A percentile compares a stretch with the other conserved stretches of the same genome.
phyloP scores from a whole-genome alignment of 2,329 filamentous ascomycete genomes.

The Rhinocladiella mackenziei region DNA sequence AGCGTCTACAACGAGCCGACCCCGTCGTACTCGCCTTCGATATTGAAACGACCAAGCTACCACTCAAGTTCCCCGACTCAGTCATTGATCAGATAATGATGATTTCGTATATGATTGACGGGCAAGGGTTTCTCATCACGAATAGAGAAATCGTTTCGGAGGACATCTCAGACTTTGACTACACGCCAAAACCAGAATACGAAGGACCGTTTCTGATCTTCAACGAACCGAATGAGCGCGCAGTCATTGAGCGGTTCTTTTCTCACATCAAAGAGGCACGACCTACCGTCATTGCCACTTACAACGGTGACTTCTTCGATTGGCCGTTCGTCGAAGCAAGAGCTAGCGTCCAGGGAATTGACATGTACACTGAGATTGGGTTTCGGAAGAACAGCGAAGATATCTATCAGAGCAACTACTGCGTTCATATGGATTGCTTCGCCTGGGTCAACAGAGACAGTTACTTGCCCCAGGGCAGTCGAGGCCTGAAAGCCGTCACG shows the following conservation, averaged over 20 bases:
- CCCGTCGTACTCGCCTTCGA: slow-evolving; percentile 99
- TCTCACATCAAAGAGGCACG: slow-evolving; percentile 89
- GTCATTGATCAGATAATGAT: slow-evolving; percentile 98
- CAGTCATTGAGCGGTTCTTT: slow-evolving; percentile 85
- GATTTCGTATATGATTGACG: slow-evolving; percentile 99
- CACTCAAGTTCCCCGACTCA: slow-evolving; percentile 93
- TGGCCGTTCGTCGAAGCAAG: slow-evolving; percentile 97
- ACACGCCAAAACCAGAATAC: slow-evolving; percentile 95
- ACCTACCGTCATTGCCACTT: slow-evolving; percentile 97
- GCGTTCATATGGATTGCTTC: slow-evolving; percentile 98
- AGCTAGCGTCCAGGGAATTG: slow-evolving; percentile 89
- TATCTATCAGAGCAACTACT: slow-evolving; percentile 92
- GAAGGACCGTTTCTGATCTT: slow-evolving; percentile 95
- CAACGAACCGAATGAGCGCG: slow-evolving; percentile 93
- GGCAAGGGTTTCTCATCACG: slow-evolving; percentile 94
- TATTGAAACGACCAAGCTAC: slow-evolving; percentile 95
- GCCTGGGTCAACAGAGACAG: slow-evolving; percentile 99
- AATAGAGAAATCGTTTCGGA: slow-evolving; percentile 97
- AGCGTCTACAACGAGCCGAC: slow-evolving; percentile 83
- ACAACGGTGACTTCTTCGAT: slow-evolving; percentile 99
- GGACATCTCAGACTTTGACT: slow-evolving; percentile 96
- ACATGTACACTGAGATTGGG: slow-evolving; percentile 98
- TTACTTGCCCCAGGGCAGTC: slow-evolving; percentile 93
- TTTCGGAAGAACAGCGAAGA: slow-evolving; percentile 95
- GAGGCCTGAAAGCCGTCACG: slow-evolving; percentile 94